phyloP scores from a whole-genome alignment of 192 early-diverging fungal species.

The Coemansia sp. region DNA sequence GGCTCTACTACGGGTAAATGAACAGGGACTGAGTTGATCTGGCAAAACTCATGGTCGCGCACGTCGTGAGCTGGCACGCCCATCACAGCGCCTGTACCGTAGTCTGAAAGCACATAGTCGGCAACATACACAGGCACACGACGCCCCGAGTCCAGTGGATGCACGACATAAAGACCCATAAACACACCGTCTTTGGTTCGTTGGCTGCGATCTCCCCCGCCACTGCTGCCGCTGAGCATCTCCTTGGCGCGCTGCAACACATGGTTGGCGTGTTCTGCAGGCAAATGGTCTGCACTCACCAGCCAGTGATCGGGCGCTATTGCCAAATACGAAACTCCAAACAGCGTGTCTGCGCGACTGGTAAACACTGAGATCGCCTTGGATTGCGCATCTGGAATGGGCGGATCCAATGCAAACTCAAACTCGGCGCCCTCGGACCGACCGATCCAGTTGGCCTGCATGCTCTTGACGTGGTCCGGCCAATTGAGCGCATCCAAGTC shows the following conservation, averaged over 20 bases:
- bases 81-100: constrained; percentile 84
- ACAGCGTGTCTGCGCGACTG: constrained; percentile 74
- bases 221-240: constrained; percentile 14
- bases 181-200: constrained; percentile 48
- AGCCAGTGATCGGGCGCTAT: constrained; percentile 68
- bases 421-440: constrained; percentile 79
- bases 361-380: constrained; percentile 68
- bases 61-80: constrained; percentile 81
- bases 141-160: constrained; percentile 59
- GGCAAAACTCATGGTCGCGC: constrained; percentile 71
- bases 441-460: constrained; percentile 94
- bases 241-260: constrained; percentile 24
- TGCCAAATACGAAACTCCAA: constrained; percentile 72
- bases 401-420: constrained; percentile 49
- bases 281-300: constrained; percentile 16
- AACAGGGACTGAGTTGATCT: constrained; percentile 51
- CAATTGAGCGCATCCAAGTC: constrained; percentile 80
- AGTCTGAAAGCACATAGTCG: constrained; percentile 72
- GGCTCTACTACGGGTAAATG: constrained; percentile 54
- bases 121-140: constrained; percentile 70
- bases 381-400: neutral
- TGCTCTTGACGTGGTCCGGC: constrained; percentile 85
- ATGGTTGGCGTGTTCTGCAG: constrained; percentile 9
- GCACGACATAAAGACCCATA: constrained; percentile 63
- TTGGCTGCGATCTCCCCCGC: constrained; percentile 18